Evolutionary conservation across 441 rosid genomes (phyloP).

Genomic region (Erysimum cheiri): DNA sequence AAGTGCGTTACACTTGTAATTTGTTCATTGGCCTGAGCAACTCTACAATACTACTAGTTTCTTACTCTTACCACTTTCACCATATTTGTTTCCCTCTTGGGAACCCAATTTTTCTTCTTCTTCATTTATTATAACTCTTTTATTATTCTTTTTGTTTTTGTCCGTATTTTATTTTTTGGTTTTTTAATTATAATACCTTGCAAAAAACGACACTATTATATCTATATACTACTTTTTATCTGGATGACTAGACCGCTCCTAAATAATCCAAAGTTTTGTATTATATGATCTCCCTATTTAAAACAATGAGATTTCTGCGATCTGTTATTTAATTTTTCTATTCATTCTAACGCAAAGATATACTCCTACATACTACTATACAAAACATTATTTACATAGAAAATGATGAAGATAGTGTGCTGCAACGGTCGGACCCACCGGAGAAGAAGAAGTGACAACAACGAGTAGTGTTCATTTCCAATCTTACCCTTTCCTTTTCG

Average conservation of each 20-base stretch:
- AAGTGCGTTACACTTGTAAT: constrained; percentile 34
- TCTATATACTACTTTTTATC: not conserved
- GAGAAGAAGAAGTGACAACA: constrained; percentile 37
- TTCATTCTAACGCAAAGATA: not conserved
- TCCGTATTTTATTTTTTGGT: constrained; percentile 12
- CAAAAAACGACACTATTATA: constrained; percentile 16
- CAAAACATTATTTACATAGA: constrained; percentile 11
- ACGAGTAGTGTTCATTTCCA: constrained; percentile 23
- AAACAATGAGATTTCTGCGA: constrained; percentile 26
- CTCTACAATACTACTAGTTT: constrained; percentile 1
- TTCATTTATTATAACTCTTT: constrained; percentile 29
- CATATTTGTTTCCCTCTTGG: constrained; percentile 41
- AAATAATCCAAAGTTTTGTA: constrained; percentile 9
- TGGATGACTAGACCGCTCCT: constrained; percentile 17
- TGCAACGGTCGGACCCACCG: constrained; percentile 40
- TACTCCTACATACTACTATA: too few relatives aligned
- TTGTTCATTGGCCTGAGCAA: constrained; percentile 1
- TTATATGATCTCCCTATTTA: not conserved
- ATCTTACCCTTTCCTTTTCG: constrained; percentile 28
- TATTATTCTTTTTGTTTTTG: constrained; percentile 37
- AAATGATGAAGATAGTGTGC: constrained; percentile 41
- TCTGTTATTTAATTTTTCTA: constrained; percentile 16
- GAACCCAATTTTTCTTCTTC: constrained; percentile 18
- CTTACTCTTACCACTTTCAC: constrained; percentile 23
- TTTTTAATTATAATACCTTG: constrained; percentile 2